These are phyloP conservation scores for Alternaria sp. DNA, from an alignment of 2,329 filamentous ascomycete species.

Conservation along the genomic window DNA sequence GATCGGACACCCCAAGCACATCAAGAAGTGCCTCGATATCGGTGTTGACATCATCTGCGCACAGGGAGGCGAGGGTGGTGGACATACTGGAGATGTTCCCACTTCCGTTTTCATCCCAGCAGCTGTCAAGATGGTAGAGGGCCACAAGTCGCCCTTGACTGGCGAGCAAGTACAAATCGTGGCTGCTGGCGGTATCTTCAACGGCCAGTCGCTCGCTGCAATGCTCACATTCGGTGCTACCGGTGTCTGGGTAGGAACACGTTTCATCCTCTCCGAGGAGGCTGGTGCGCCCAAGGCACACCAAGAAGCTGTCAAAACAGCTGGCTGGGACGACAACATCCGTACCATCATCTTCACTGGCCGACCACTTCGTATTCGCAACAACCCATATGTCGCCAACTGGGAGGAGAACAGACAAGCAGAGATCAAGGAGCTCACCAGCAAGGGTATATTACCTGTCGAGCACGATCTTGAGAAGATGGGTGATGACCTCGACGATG, in stretches of 20 bases:
- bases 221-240: slow-evolving; percentile 91
- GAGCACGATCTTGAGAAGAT: slow-evolving; percentile 93
- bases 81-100: slow-evolving; percentile 93
- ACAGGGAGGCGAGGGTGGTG: slow-evolving; percentile 96
- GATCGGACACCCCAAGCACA: slow-evolving; percentile 99
- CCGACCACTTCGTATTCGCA: slow-evolving; percentile 90
- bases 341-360: slow-evolving; percentile 99
- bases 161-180: slow-evolving; percentile 89
- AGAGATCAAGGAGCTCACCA: slow-evolving; percentile 92
- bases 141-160: slow-evolving; percentile 85
- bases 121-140: slow-evolving; percentile 82
- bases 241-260: slow-evolving; percentile 95
- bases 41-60: slow-evolving; percentile 98
- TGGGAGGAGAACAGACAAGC: slow-evolving; percentile 92
- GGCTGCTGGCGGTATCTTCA: slow-evolving; percentile 93
- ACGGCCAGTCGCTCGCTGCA: slow-evolving; percentile 88
- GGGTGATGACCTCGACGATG: slow-evolving; percentile 72
- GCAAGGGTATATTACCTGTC: slow-evolving; percentile 90
- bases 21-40: slow-evolving; percentile 88
- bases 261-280: slow-evolving; percentile 94
- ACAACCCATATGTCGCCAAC: slow-evolving; percentile 91
- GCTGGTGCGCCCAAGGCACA: slow-evolving; percentile 92
- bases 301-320: slow-evolving; percentile 93
- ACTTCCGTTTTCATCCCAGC: slow-evolving; percentile 92
- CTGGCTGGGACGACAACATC: slow-evolving; percentile 94